Base-by-base conservation (phyloP, 192 early-diverging fungal species). In the Lunasporangiospora selenospora region DNA sequence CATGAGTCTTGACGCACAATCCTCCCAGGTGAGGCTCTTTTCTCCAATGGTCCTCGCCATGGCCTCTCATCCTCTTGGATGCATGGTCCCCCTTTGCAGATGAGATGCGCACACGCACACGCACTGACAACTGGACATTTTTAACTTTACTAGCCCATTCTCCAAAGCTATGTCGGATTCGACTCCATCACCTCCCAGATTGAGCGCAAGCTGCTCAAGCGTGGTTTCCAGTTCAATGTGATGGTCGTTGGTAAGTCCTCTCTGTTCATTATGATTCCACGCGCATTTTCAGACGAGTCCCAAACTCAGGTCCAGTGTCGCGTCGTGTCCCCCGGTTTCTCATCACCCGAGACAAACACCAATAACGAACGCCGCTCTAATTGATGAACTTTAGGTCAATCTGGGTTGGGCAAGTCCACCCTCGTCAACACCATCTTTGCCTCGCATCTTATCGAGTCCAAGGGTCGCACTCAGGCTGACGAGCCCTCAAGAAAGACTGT, bases 391-490 rank as follows among this genome's bases (percentile, higher is more conserved):
- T 47, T 50, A 93, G 96, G 96, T 56, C 92, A 95, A 81, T 91
- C 95, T 42, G 97, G 97, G 16, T 83, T 98, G 67, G 97, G 97
- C 79, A 99, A 99, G 85, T 93, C 92, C 59, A 99, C 97, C 41
- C 85, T 99, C 59, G 89, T 98, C 79, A 99, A 99, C 87, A 99
- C 95, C 77, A 87, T 98, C 61, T 99, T 98, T 81, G 90, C 96
- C 44, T 87, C 95, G 24, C 97, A 99, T 62, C 82, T 99, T 51
- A 89, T 96, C 62, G 95, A 99, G 53, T 92, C 87, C 65, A 95
- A 95, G 83, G 92, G 89, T 30, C 90, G 92, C 61, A 86, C 88
- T 60, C 85, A 85, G 50, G 87, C 85, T 52, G 86, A 88, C 75
- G 95, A 96, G 66, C 83, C 88, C 46, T 78, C 86, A 41, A 89